Conservation (phyloP, 2,329 filamentous ascomycete genomes). For the Canariomyces notabilis region DNA sequence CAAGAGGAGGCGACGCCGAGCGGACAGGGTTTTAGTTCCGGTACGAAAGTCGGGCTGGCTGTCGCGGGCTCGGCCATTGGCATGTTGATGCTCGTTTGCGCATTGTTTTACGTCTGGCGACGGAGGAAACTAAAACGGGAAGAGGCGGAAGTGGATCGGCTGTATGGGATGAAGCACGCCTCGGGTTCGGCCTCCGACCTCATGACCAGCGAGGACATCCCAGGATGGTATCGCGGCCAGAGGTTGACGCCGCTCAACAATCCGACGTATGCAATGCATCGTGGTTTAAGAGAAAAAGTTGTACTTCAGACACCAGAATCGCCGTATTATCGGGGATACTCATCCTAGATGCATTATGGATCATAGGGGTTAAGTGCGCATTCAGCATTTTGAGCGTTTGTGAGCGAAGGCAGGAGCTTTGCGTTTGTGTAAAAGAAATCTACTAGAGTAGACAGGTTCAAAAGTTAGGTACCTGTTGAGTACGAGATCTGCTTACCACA, state of each 20-base stretch:
- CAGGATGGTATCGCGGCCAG: constrained; percentile 25
- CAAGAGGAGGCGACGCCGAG: constrained; percentile 3
- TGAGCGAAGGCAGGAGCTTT: background rate
- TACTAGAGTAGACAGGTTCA: no score
- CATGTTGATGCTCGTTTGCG: constrained; percentile 18
- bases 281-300: background rate
- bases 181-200: constrained; percentile 10
- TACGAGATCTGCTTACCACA: no score
- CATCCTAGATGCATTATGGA: constrained; percentile 3
- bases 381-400: no score
- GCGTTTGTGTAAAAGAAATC: no score
- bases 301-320: background rate
- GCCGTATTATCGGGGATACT: constrained; percentile 18
- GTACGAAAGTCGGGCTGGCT: constrained; percentile 22
- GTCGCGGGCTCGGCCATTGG: constrained; percentile 19
- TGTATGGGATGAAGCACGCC: constrained; percentile 22
- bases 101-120: constrained; percentile 22
- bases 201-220: constrained; percentile 14
- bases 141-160: constrained; percentile 23
- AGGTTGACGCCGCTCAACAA: constrained; percentile 13
- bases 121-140: constrained; percentile 16
- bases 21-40: constrained; percentile 6
- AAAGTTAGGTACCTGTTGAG: no score
- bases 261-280: constrained; percentile 4
- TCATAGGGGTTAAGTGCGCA: no score